Evolutionary conservation across 1,284 basidiomycete genomes (phyloP).

Genomic region (Uromyces viciae-fabae): DNA sequence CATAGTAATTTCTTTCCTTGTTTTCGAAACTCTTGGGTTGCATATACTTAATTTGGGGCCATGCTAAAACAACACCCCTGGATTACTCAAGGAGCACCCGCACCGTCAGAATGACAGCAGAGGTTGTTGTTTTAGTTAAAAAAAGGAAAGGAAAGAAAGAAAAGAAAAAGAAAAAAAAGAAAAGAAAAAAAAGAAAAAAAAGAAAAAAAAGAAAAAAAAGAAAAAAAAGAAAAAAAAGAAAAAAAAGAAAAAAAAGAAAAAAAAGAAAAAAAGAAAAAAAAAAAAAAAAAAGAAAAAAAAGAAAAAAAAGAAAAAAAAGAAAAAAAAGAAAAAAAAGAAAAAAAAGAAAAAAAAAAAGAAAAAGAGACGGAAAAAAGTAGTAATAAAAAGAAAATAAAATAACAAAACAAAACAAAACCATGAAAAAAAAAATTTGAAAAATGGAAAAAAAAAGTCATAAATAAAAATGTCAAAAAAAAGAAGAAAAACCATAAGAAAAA

Average conservation of each 20-base stretch:
- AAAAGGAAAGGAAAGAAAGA: neutral
- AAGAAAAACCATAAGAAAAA: no score
- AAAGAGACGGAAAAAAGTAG: neutral
- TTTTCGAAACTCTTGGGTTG: no score
- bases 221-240: neutral
- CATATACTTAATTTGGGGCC: no score
- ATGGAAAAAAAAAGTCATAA: no score
- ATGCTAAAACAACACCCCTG: neutral
- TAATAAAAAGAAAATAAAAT: neutral
- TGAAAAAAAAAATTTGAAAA: no score
- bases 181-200: neutral
- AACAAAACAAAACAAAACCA: neutral
- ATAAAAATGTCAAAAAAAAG: no score
- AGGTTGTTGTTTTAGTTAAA: neutral
- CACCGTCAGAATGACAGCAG: neutral
- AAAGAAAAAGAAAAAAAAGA: neutral
- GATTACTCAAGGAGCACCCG: no score
- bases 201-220: neutral
- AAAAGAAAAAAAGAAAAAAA: neutral
- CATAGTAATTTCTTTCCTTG: no score
- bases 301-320: neutral
- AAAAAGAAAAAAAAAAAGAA: neutral
- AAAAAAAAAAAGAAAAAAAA: neutral
- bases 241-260: neutral
- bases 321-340: neutral